Evolutionary conservation across 441 rosid species (phyloP).

Genomic region (Aleurites moluccanus): DNA sequence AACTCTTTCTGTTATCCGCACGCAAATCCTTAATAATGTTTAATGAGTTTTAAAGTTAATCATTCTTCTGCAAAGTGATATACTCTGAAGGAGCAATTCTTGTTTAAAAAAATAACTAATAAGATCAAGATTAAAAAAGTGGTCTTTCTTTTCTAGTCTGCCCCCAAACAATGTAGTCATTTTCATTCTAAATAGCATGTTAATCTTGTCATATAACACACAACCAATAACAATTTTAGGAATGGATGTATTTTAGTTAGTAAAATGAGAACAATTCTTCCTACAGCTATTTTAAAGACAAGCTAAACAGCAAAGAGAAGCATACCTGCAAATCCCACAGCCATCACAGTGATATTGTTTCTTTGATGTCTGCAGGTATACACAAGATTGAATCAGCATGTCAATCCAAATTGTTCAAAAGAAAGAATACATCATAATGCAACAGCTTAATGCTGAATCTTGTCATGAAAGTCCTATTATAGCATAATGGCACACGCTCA

Average conservation of each 20-base stretch:
- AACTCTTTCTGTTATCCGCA: background rate
- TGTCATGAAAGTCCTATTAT: background rate
- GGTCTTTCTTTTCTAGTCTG: background rate
- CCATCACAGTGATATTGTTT: slow-evolving; percentile 80
- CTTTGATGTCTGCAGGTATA: slow-evolving; percentile 65
- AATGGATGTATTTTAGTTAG: background rate
- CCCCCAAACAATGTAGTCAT: background rate
- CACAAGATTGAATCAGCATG: slow-evolving; percentile 10
- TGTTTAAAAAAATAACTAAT: background rate
- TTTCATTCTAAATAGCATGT: background rate
- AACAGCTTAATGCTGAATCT: background rate
- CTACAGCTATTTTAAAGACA: background rate
- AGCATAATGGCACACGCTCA: background rate
- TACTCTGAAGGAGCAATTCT: background rate
- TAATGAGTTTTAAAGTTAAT: background rate
- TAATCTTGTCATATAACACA: background rate
- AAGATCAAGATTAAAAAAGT: background rate
- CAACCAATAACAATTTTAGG: slow-evolving; percentile 7
- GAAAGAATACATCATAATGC: background rate
- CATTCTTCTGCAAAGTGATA: background rate
- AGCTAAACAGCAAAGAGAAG: slow-evolving; percentile 6
- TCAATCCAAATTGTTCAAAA: background rate
- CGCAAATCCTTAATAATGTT: background rate
- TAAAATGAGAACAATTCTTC: background rate
- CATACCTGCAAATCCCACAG: slow-evolving; percentile 94